phyloP scores from a whole-genome alignment of 116 monocot species.

The Trichopus zeylanicus region DNA sequence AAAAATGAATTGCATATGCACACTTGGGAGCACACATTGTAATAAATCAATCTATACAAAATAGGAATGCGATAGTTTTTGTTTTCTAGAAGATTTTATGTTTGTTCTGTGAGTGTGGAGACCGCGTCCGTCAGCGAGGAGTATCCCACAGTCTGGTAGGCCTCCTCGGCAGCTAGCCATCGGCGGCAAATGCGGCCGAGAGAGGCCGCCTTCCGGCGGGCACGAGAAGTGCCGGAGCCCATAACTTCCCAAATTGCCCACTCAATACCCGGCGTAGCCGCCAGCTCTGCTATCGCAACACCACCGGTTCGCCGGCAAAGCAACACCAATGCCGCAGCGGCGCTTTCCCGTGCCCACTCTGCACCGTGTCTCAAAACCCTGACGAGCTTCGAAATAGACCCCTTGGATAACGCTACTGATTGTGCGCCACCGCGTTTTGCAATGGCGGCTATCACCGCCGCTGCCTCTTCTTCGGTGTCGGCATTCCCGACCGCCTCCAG shows the following conservation, averaged over 20 bases:
- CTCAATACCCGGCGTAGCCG: slow-evolving; percentile 53
- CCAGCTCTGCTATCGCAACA: slow-evolving; percentile 34
- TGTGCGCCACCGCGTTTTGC: slow-evolving; percentile 71
- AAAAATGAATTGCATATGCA: too few species aligned
- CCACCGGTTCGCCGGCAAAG: slow-evolving; percentile 43
- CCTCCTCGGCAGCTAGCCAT: slow-evolving; percentile 39
- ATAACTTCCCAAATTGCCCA: slow-evolving; percentile 79
- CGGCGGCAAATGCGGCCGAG: slow-evolving; percentile 64
- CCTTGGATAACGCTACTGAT: slow-evolving; percentile 27
- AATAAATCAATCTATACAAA: too few species aligned
- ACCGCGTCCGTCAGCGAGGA: too few species aligned
- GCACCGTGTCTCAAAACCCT: slow-evolving; percentile 47
- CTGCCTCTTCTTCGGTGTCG: slow-evolving; percentile 54
- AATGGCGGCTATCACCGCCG: slow-evolving; percentile 60
- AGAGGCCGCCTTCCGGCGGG: slow-evolving; percentile 69
- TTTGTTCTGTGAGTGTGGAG: too few species aligned
- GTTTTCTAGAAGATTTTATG: too few species aligned
- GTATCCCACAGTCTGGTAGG: too few species aligned
- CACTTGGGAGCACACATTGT: too few species aligned
- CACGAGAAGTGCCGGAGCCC: slow-evolving; percentile 56
- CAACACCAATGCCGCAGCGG: slow-evolving; percentile 61
- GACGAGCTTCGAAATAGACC: slow-evolving; percentile 41
- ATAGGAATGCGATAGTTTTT: too few species aligned
- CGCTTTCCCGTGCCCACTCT: slow-evolving; percentile 54
- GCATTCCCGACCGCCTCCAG: slow-evolving; percentile 20